Evolutionary conservation across 768 basidiomycete species (phyloP), one percentile per base, ranked within the genome.

Genomic region (Grammothele lineata): DNA sequence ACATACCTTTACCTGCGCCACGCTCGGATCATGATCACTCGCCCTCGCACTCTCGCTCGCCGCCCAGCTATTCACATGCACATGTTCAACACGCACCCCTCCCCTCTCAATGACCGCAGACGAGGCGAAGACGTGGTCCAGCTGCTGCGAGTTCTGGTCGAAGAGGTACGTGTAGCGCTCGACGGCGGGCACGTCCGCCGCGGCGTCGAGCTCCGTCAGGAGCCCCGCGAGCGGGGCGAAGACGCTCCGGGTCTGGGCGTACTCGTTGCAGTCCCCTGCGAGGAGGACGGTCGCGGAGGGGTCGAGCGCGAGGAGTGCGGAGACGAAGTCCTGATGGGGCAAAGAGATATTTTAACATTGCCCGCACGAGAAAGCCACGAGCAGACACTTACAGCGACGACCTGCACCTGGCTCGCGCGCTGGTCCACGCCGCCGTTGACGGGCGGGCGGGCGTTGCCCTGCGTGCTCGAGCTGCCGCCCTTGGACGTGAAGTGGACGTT

Each of bases 241-340:
- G 19, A 75, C 76, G 11, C 75, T 67, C 45, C 74, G 72, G 5
- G 80, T 72, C 55, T 77, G 73, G 18, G 68, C 57, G 64, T 66
- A 81, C 56, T 82, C 80, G 57, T 83, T 83, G 65, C 73, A 81
- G 62, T 81, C 80, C 9, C 81, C 80, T 2, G 72, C 77, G 17
- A 78, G 65, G 39, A 81, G 51, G 47, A 82, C 60, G 53, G 71
- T 76, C 12, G 78, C 77, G 39, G 62, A 34, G 12, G 67, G 58
- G 50, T 81, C 69, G 21, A 65, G 61, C 9, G 54, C 57, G n/a
- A 81, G 60, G 36, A 82, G 63, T 9, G 65, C 57, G 47, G 70
- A 55, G 14, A 76, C 71, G 54, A 82, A 82, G 22, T 63, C 60
- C 80, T 80, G 21, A n/a, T 24, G 17, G 7, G 17, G 35, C 7